Evolutionary conservation across 2,329 filamentous ascomycete species (phyloP).

Genomic region (Amauroascus niger): DNA sequence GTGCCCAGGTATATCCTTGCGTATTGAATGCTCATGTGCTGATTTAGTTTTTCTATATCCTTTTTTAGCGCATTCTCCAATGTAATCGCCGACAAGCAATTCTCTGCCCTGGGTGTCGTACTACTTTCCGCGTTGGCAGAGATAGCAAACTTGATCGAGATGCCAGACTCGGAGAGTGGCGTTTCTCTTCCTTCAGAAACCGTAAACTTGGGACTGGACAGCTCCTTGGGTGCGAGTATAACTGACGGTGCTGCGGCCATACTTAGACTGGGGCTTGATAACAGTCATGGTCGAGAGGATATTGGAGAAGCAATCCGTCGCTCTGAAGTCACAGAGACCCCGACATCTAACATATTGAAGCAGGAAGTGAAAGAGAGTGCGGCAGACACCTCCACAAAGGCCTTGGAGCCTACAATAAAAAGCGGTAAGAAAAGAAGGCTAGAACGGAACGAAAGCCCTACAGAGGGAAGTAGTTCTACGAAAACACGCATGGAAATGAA

Average conservation of each 20-base stretch:
- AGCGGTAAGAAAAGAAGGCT: background rate
- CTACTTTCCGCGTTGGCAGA: constrained; percentile 57
- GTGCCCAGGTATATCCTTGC: background rate
- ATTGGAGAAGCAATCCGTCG: constrained; percentile 12
- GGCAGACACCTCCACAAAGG: background rate
- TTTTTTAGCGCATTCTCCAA: constrained; percentile 50
- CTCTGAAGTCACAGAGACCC: background rate
- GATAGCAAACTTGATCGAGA: constrained; percentile 32
- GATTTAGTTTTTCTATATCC: too few species aligned
- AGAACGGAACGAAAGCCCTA: background rate
- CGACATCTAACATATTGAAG: background rate
- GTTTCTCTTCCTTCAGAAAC: background rate
- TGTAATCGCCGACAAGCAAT: constrained; percentile 61
- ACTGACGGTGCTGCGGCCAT: background rate
- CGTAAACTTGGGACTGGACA: background rate
- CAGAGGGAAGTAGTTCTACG: constrained; percentile 6
- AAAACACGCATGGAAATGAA: background rate
- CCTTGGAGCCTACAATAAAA: background rate
- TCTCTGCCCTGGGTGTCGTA: constrained; percentile 60
- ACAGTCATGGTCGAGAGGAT: constrained; percentile 9
- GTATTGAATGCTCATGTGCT: background rate
- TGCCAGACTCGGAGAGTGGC: background rate
- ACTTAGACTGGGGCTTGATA: background rate
- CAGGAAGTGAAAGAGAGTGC: background rate
- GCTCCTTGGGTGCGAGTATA: background rate